A percentile compares a stretch with the other conserved stretches of the same genome.
phyloP scores from a whole-genome alignment of 2,329 filamentous ascomycete genomes.

The Chrysosporium keratinophilum region DNA sequence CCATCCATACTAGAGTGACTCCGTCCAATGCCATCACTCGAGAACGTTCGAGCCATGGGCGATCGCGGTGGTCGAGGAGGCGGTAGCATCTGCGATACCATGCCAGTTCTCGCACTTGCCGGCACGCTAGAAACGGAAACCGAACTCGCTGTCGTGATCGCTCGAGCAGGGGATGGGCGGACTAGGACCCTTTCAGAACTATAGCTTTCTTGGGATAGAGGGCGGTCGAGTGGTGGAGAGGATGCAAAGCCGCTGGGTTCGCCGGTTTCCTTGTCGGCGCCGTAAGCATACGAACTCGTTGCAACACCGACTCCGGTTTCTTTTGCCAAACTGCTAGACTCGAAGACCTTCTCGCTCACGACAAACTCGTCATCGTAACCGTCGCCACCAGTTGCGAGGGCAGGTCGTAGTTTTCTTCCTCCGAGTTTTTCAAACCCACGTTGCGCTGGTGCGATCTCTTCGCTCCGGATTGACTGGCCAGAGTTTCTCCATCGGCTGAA shows the following conservation, averaged over 20 bases:
- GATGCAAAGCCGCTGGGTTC: constrained; percentile 11
- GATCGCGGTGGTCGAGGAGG: constrained; percentile 22
- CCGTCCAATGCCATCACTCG: constrained; percentile 34
- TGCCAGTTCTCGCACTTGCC: constrained; percentile 10
- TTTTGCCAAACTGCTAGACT: constrained; percentile 22
- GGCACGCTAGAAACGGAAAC: constrained; percentile 19
- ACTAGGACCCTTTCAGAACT: constrained; percentile 27
- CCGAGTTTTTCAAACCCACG: constrained; percentile 42
- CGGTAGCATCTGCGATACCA: constrained; percentile 19
- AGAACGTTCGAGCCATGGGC: constrained; percentile 18
- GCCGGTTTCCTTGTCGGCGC: constrained; percentile 13
- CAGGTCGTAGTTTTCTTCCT: constrained; percentile 39
- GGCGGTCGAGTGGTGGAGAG: constrained; percentile 15
- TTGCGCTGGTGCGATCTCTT: constrained; percentile 31
- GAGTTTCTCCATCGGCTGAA: constrained; percentile 35
- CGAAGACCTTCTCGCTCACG: constrained; percentile 24
- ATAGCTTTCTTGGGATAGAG: constrained; percentile 17
- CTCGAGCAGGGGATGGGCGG: constrained; percentile 36
- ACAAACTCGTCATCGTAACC: constrained; percentile 32
- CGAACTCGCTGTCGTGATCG: constrained; percentile 29
- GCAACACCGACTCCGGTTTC: constrained; percentile 14
- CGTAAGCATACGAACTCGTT: background rate
- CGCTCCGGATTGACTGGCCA: constrained; percentile 27
- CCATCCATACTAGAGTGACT: constrained; percentile 35
- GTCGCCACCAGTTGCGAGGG: constrained; percentile 39